phyloP scores from a whole-genome alignment of 768 basidiomycete genomes.

The Mycena venus region DNA sequence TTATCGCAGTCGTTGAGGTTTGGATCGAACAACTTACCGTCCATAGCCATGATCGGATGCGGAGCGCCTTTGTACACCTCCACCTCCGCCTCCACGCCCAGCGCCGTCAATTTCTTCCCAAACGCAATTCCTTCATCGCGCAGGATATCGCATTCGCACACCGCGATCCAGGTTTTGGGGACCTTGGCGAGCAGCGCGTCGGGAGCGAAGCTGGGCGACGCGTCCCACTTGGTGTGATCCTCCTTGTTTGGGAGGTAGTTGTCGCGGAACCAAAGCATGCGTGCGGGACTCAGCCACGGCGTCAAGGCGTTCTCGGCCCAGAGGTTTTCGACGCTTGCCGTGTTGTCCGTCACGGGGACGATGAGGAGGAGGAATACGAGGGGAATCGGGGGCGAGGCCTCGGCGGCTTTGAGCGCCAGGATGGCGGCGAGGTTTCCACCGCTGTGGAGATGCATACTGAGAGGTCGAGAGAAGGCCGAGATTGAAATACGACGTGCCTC shows the following conservation, averaged over 20 bases:
- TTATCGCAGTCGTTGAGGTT: neutral
- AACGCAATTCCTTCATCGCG: conserved; percentile 76
- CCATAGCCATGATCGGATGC: conserved; percentile 83
- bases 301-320: conserved; percentile 73
- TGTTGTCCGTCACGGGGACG: conserved; percentile 83
- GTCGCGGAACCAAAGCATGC: conserved; percentile 82
- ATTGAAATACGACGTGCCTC: conserved; percentile 56
- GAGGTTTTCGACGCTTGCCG: conserved; percentile 60
- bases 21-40: conserved; percentile 57
- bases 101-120: conserved; percentile 65
- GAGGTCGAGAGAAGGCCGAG: neutral
- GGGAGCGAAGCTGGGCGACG: conserved; percentile 80
- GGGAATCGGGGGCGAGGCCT: conserved; percentile 61
- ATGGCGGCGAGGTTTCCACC: conserved; percentile 81
- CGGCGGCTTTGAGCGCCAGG: conserved; percentile 72
- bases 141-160: conserved; percentile 77
- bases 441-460: conserved; percentile 47
- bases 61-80: conserved; percentile 75
- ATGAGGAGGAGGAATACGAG: conserved; percentile 74
- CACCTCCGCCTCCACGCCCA: conserved; percentile 67
- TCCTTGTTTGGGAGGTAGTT: conserved; percentile 76
- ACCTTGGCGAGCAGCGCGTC: conserved; percentile 62
- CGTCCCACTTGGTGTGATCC: conserved; percentile 76
- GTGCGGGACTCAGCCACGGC: conserved; percentile 69
- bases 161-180: conserved; percentile 73